A percentile compares a stretch with the other conserved stretches of the same genome.
Evolutionary conservation across 2,329 filamentous ascomycete genomes (phyloP).

Genomic region (Epichloe sp.): DNA sequence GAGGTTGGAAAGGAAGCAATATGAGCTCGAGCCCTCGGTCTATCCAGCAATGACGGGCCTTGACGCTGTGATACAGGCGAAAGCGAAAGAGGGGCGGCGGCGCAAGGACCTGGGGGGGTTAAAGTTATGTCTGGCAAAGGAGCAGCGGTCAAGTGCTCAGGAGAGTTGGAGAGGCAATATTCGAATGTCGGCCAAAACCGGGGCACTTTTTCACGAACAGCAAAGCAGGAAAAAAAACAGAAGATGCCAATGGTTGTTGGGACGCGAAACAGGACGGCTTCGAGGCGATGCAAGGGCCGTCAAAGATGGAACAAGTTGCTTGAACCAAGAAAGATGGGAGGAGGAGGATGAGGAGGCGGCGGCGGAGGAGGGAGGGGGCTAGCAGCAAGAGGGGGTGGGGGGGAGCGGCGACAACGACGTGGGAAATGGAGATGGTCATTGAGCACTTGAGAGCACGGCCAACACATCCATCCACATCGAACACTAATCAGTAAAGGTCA

Average conservation of each 20-base stretch:
- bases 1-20: not conserved
- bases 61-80: slow-evolving; percentile 1
- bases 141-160: slow-evolving; percentile 1
- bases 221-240: not conserved
- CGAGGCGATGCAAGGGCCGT: not conserved
- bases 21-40: not conserved
- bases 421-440: not conserved
- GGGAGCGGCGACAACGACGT: not conserved
- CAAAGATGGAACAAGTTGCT: not conserved
- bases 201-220: not conserved
- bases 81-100: slow-evolving; percentile 3
- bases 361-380: not conserved
- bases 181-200: not conserved
- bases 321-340: not conserved
- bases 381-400: not conserved
- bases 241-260: not conserved
- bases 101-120: slow-evolving; percentile 3
- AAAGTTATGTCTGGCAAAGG: not conserved
- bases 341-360: not conserved
- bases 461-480: not conserved
- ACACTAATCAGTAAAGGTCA: too few species aligned
- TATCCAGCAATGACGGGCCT: not conserved
- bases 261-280: not conserved
- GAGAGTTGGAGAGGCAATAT: not conserved
- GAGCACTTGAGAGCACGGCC: not conserved